These are phyloP conservation scores for Eucalyptus shirleyi DNA, from an alignment of 345 rosid species.

Conservation along the genomic window DNA sequence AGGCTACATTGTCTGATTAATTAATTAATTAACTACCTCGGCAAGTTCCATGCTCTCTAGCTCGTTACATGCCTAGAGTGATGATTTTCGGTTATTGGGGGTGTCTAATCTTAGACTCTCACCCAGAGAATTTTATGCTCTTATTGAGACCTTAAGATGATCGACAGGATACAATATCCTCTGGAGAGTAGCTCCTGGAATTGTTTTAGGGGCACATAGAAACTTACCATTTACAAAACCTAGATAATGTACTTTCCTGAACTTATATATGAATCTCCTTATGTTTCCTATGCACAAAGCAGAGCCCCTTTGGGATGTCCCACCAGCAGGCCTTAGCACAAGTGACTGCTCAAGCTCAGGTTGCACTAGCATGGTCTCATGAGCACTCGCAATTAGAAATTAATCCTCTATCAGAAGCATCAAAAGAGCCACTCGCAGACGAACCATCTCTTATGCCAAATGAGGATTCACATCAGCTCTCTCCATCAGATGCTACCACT, in stretches of 20 bases:
- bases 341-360: conserved; percentile 79
- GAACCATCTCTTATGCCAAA: conserved; percentile 16
- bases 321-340: conserved; percentile 79
- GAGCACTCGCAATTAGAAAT: conserved; percentile 21
- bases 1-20: neutral
- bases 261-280: neutral
- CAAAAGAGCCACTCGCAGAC: conserved; percentile 4
- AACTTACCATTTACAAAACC: neutral
- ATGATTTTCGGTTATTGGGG: neutral
- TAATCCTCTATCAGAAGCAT: conserved; percentile 8
- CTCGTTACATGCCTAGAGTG: neutral
- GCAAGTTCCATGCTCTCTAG: neutral
- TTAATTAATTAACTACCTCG: neutral
- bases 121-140: neutral
- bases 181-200: neutral
- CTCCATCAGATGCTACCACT: conserved; percentile 21
- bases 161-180: neutral
- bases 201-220: neutral
- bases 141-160: neutral
- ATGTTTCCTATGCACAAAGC: neutral
- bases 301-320: conserved; percentile 82
- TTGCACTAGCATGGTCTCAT: conserved; percentile 36
- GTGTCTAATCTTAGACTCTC: neutral
- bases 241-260: neutral
- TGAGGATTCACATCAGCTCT: conserved; percentile 29